phyloP scores from a whole-genome alignment of 164 flowering plant genomes.

The Magnolia kwangsiensis region DNA sequence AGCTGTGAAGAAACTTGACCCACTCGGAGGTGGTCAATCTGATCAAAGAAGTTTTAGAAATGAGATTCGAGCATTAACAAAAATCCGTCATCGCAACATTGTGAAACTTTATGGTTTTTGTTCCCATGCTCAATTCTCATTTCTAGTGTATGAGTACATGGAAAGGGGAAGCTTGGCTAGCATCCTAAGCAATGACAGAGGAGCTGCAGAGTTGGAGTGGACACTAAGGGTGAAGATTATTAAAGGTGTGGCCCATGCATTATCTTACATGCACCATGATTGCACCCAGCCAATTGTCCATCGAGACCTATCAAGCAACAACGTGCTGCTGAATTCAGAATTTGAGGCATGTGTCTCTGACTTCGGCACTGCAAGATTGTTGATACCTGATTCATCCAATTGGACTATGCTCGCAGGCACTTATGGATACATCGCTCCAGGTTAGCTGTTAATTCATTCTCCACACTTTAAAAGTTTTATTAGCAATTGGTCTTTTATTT shows the following conservation, averaged over 20 bases:
- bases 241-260: slow-evolving; percentile 15
- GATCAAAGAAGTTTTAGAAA: slow-evolving; percentile 3
- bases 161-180: slow-evolving; percentile 18
- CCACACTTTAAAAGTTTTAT: no score
- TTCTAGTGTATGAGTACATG: slow-evolving; percentile 17
- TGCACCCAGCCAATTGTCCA: slow-evolving; percentile 15
- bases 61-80: slow-evolving; percentile 14
- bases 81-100: slow-evolving; percentile 21
- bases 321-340: slow-evolving; percentile 8
- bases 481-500: no score
- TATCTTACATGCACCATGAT: slow-evolving; percentile 22
- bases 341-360: slow-evolving; percentile 18
- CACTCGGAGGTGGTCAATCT: slow-evolving; percentile 14
- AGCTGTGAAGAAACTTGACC: slow-evolving; percentile 49
- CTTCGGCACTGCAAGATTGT: slow-evolving; percentile 16
- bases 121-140: not conserved
- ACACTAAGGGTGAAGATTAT: slow-evolving; percentile 9
- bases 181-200: not conserved
- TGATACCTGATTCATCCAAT: slow-evolving; percentile 11
- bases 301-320: slow-evolving; percentile 17
- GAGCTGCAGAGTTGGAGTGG: slow-evolving; percentile 15
- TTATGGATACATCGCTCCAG: slow-evolving; percentile 21
- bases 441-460: slow-evolving; percentile 5
- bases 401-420: slow-evolving; percentile 16
- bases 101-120: slow-evolving; percentile 21